Evolutionary conservation across 2,329 filamentous ascomycete genomes (phyloP), one percentile per base, ranked within the genome.

Genomic region (Trichoderma sp.): DNA sequence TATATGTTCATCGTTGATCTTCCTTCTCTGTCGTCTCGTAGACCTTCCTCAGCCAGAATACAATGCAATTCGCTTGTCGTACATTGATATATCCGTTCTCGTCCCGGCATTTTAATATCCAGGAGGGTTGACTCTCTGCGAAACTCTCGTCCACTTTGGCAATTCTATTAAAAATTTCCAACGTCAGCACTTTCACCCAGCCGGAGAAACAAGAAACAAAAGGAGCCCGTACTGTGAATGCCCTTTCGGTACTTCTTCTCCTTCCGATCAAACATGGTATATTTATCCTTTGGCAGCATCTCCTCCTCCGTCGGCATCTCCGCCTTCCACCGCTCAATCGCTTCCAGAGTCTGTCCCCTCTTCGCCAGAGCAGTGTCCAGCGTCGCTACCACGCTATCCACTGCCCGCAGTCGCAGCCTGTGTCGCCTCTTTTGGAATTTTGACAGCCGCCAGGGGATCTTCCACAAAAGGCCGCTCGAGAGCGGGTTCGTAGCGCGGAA

Each of bases 241-340:
- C 94, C 93, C 88, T 99, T 99, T 79, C 96, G 87, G 81, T 98
- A 99, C 75, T 88, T 90, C 89, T 94, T 97, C 79, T 92, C 94
- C 82, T 98, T 97, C 75, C 94, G 90, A 81, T 97, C 95, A 81
- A 98, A 99, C 76, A 99, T 91, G 32, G 93, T 97, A 83, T 99
- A 99, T 83, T 99, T 99, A 83, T 99, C 96, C 81, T 89, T 91
- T 58, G 96, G 91, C 79, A 97, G 79, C 96, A 99, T 99, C 85
- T 98, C 94, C 76, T 89, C 87, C 85, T 99, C 96, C 30, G 89
- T 91, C 26, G 96, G 96, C 96, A 99, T 99, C 81, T 97, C 93
- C 46, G 86, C 86, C 85, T 96, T 97, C 96, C 96, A 99, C 77
- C 90, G 84, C 80, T 97, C 91, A 69, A 99, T 85, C 66, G 92